Evolutionary conservation across 2,329 filamentous ascomycete species (phyloP).

Genomic region (Immersiporthe knoxdaviesiana): DNA sequence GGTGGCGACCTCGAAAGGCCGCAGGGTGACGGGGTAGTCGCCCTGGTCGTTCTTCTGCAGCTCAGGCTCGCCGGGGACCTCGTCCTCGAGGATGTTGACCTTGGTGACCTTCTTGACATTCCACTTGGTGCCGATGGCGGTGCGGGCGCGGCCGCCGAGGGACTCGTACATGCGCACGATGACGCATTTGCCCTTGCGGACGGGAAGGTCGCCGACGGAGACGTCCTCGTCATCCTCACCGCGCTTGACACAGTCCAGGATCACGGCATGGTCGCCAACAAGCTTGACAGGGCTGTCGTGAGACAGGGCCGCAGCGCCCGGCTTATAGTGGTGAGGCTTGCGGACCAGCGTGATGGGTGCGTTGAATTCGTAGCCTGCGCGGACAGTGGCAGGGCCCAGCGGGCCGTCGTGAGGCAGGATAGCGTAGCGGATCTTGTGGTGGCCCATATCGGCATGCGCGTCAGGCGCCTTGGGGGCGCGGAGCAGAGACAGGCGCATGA

Average conservation of each 20-base stretch:
- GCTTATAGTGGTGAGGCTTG: constrained; percentile 34
- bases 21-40: constrained; percentile 65
- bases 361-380: constrained; percentile 89
- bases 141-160: constrained; percentile 78
- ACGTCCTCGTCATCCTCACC: constrained; percentile 86
- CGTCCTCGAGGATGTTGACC: constrained; percentile 85
- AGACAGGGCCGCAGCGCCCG: constrained; percentile 32
- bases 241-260: constrained; percentile 90
- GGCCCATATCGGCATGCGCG: constrained; percentile 91
- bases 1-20: constrained; percentile 85
- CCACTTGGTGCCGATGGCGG: constrained; percentile 68
- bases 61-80: constrained; percentile 58
- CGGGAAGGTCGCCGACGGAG: constrained; percentile 62
- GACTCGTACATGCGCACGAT: constrained; percentile 87
- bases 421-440: constrained; percentile 84
- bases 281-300: constrained; percentile 63
- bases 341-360: constrained; percentile 68
- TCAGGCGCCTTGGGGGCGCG: constrained; percentile 91
- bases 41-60: constrained; percentile 57
- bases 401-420: constrained; percentile 82
- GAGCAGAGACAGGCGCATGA: constrained; percentile 87
- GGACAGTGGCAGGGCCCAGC: constrained; percentile 74
- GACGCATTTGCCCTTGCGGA: constrained; percentile 74
- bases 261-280: constrained; percentile 66
- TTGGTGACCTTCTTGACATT: constrained; percentile 78